Base-by-base conservation (phyloP, 139 green algal species). In the Coelastrella sp. region DNA sequence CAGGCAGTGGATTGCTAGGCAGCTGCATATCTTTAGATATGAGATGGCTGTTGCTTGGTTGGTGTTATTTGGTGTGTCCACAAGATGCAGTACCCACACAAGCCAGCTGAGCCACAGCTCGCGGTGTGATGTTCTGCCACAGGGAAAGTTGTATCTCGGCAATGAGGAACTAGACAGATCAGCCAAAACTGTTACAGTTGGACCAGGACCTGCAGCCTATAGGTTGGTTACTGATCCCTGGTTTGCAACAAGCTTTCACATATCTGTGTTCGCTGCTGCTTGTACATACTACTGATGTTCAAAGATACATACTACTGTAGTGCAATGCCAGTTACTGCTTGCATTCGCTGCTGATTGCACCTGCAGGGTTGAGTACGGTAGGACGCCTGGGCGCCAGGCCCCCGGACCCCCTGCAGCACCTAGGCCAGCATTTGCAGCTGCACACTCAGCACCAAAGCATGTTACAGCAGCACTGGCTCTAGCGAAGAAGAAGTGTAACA, bases 81-180 rank as follows among this genome's bases (percentile, higher is more conserved):
- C n/a, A n/a, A n/a, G n/a, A n/a, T n/a, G n/a, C n/a, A n/a, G n/a
- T n/a, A n/a, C n/a, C n/a, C n/a, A n/a, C n/a, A n/a, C n/a, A n/a
- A n/a, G n/a, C n/a, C n/a, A n/a, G n/a, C n/a, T n/a, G n/a, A n/a
- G n/a, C n/a, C n/a, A n/a, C n/a, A n/a, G n/a, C n/a, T n/a, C n/a
- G n/a, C n/a, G n/a, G n/a, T 41, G 15, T 72, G 4, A 4, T 21
- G 11, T 35, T 51, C 5, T 48, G 32, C 11, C 27, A 27, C 41
- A 79, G 71, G 71, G 30, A 2, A 79, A 79, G 71, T n/a, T 79
- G 71, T 62, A 79, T 41, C 7, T 79, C n/a, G 71, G 71, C 27
- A 60, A 8, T 27, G 71, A 79, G n/a, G 23, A 63, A 41, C 40
- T 79, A 5, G 62, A 63, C 71, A 79, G 13, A 32, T 48, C 71